A percentile compares a stretch with the other conserved stretches of the same genome.
phyloP scores from a whole-genome alignment of 805 yeast species.

The Wickerhamiella musiphila region DNA sequence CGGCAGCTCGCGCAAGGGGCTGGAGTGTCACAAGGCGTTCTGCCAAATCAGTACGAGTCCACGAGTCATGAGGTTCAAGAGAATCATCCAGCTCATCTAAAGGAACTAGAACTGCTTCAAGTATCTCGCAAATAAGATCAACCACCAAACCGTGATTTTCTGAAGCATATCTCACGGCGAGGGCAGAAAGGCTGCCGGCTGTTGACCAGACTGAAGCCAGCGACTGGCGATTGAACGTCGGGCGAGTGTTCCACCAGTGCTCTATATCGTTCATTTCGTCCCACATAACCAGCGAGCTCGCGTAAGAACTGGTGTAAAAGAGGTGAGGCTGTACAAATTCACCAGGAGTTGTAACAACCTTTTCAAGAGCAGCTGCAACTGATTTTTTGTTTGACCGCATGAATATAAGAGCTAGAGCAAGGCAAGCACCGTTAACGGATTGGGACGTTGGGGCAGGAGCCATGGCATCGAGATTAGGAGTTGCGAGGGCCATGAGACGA shows the following conservation, averaged over 20 bases:
- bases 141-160: conserved; percentile 27
- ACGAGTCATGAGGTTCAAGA: no score
- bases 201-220: conserved; percentile 45
- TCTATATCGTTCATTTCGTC: conserved; percentile 31
- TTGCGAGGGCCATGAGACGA: conserved; percentile 36
- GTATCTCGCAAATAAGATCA: no score
- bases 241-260: conserved; percentile 39
- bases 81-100: conserved; percentile 38
- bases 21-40: conserved; percentile 28
- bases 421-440: conserved; percentile 41
- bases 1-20: conserved; percentile 23
- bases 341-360: no score
- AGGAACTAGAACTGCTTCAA: conserved; percentile 36
- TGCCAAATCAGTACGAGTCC: no score
- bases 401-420: conserved; percentile 61
- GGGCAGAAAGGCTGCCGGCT: conserved; percentile 58
- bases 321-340: conserved; percentile 70
- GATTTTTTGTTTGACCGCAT: conserved; percentile 43
- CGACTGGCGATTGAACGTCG: conserved; percentile 8
- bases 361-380: conserved; percentile 42
- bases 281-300: conserved; percentile 59
- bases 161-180: conserved; percentile 67
- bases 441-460: conserved; percentile 42
- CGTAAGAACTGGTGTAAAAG: conserved; percentile 45
- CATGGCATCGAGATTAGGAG: conserved; percentile 39